These are phyloP conservation scores for Picea sitchensis DNA, from an alignment of 75 land plant species.

Conservation along the genomic window DNA sequence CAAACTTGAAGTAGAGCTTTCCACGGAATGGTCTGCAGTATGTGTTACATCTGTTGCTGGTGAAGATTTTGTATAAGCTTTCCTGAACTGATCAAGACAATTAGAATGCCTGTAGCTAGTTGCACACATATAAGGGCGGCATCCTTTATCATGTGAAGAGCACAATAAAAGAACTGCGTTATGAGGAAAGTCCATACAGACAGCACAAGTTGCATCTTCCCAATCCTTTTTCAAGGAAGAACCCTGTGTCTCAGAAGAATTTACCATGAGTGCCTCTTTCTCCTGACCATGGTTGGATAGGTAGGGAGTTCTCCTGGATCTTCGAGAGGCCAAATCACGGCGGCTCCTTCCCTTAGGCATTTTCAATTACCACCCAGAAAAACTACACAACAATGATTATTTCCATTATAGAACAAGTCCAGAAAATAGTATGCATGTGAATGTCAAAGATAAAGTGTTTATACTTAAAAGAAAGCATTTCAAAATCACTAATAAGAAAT, in stretches of 20 bases:
- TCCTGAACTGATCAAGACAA: constrained; percentile 71
- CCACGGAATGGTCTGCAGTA: not conserved
- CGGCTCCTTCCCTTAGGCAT: constrained; percentile 15
- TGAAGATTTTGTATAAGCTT: constrained; percentile 46
- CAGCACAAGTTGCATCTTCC: constrained; percentile 57
- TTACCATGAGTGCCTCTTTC: not conserved
- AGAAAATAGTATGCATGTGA: too few relatives aligned
- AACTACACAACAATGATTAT: too few relatives aligned
- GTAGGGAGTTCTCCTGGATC: constrained; percentile 14
- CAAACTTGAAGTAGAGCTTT: constrained; percentile 7
- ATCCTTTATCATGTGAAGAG: constrained; percentile 60
- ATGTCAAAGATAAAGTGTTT: too few relatives aligned
- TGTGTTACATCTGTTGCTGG: constrained; percentile 13
- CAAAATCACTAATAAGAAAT: too few relatives aligned
- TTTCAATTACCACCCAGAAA: not conserved
- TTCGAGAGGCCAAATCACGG: constrained; percentile 5
- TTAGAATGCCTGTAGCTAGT: constrained; percentile 68
- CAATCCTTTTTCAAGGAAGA: constrained; percentile 35
- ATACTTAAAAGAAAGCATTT: too few relatives aligned
- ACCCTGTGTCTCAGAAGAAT: not conserved
- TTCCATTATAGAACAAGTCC: too few relatives aligned
- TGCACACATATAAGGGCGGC: constrained; percentile 80
- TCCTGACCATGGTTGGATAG: not conserved
- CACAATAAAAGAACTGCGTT: constrained; percentile 71
- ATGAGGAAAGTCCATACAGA: constrained; percentile 69